phyloP scores from a whole-genome alignment of 2,329 filamentous ascomycete species.

The Teratosphaeriaceae sp. region DNA sequence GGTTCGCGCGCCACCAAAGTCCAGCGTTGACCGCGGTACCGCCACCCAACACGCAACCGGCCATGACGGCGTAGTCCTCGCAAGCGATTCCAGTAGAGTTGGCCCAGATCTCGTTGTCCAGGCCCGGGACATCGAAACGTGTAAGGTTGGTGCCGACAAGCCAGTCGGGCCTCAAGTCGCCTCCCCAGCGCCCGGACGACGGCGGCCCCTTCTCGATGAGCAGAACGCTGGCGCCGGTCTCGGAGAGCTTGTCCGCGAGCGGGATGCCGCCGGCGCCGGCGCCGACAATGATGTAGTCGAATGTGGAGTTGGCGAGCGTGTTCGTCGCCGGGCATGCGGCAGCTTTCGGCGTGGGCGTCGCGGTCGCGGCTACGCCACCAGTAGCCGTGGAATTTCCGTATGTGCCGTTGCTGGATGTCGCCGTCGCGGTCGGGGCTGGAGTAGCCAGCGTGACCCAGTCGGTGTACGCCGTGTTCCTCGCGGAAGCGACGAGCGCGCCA shows the following conservation, averaged over 20 bases:
- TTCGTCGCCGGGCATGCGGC: constrained; percentile 21
- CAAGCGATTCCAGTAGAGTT: constrained; percentile 59
- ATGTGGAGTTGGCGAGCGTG: constrained; percentile 38
- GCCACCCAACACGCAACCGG: constrained; percentile 64
- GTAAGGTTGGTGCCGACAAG: constrained; percentile 56
- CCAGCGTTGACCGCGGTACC: constrained; percentile 61
- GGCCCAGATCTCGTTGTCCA: constrained; percentile 64
- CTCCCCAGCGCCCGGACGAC: constrained; percentile 60
- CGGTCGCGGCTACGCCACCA: constrained; percentile 18
- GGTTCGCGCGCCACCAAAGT: constrained; percentile 61
- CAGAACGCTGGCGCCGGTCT: constrained; percentile 58
- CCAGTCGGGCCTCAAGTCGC: constrained; percentile 56
- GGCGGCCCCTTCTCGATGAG: constrained; percentile 45
- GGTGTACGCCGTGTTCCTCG: constrained; percentile 39
- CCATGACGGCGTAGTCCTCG: constrained; percentile 65
- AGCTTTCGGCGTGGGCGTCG: constrained; percentile 14
- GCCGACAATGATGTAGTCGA: constrained; percentile 60
- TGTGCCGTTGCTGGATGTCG: constrained; percentile 6
- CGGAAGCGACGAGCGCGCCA: constrained; percentile 38
- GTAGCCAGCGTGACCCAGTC: constrained; percentile 30
- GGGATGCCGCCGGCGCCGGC: constrained; percentile 58
- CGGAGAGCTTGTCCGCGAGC: constrained; percentile 53
- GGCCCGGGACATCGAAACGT: constrained; percentile 64
- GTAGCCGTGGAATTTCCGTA: constrained; percentile 3
- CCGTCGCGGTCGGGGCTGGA: constrained; percentile 30